These are phyloP conservation scores for Diutina sp. DNA, from an alignment of 1,139 yeast species.

Conservation along the genomic window DNA sequence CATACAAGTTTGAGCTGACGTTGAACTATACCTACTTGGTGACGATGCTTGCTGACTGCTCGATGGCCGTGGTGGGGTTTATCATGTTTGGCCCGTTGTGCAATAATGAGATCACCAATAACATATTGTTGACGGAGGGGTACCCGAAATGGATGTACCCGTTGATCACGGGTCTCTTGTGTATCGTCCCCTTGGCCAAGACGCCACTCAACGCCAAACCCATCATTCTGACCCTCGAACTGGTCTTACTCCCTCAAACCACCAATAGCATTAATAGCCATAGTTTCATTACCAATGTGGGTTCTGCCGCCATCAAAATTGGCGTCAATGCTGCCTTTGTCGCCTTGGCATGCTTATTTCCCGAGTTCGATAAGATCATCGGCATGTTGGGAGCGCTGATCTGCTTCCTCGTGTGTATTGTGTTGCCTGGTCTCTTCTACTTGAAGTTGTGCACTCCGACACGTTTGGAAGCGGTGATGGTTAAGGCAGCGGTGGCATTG, in stretches of 20 bases:
- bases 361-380: constrained; percentile 72
- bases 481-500: constrained; percentile 32
- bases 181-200: constrained; percentile 76
- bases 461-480: constrained; percentile 18
- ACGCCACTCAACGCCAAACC: constrained; percentile 60
- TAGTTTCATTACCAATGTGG: constrained; percentile 7
- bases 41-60: constrained; percentile 29
- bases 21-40: constrained; percentile 18
- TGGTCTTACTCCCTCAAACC: constrained; percentile 7
- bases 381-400: constrained; percentile 76
- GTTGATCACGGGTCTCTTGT: constrained; percentile 56
- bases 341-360: constrained; percentile 40
- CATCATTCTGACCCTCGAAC: constrained; percentile 51
- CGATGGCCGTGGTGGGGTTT: constrained; percentile 73
- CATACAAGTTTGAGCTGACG: constrained; percentile 29
- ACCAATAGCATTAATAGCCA: constrained; percentile 12
- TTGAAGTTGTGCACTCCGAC: constrained; percentile 40
- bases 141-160: constrained; percentile 60
- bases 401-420: constrained; percentile 69
- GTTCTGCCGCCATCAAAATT: constrained; percentile 6
- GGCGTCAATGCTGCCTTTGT: constrained; percentile 13
- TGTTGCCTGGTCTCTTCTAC: constrained; percentile 67
- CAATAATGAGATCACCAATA: constrained; percentile 74
- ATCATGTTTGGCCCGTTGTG: constrained; percentile 76
- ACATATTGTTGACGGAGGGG: constrained; percentile 54